phyloP scores from a whole-genome alignment of 225 moss, liverwort and hornwort species.

The Pseudisothecium myosuroides region DNA sequence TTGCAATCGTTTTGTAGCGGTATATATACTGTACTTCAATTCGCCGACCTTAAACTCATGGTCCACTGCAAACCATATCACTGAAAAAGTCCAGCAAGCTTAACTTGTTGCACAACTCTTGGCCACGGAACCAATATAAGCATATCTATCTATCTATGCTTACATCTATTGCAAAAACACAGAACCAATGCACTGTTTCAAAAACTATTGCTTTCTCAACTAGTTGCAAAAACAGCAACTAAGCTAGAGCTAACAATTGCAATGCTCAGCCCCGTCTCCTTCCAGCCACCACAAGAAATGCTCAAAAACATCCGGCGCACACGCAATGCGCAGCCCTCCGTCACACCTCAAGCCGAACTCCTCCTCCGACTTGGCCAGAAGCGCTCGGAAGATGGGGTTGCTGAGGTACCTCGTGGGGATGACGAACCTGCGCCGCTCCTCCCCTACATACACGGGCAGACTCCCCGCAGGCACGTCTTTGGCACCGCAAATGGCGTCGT shows the following conservation, averaged over 20 bases:
- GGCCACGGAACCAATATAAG: not conserved
- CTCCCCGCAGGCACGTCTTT: conserved; percentile 59
- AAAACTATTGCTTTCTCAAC: not conserved
- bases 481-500: not conserved
- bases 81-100: not conserved
- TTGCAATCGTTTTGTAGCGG: not conserved
- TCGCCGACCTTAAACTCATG: not conserved
- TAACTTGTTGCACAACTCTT: not conserved
- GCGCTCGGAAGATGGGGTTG: conserved; percentile 47
- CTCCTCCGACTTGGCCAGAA: conserved; percentile 69
- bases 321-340: conserved; percentile 73
- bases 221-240: not conserved
- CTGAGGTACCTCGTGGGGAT: conserved; percentile 61
- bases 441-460: conserved; percentile 68
- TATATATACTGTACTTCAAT: not conserved
- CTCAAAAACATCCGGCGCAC: conserved; percentile 62
- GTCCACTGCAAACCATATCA: not conserved
- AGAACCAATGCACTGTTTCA: not conserved
- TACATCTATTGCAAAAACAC: not conserved
- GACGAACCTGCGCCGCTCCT: conserved; percentile 63
- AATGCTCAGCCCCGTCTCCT: not conserved
- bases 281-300: conserved; percentile 68
- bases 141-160: not conserved
- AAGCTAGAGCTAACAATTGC: not conserved
- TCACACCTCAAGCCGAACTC: conserved; percentile 61